These are phyloP conservation scores for Phytophthora nicotianae DNA, from an alignment of 352 stramenopile species.

Conservation along the genomic window DNA sequence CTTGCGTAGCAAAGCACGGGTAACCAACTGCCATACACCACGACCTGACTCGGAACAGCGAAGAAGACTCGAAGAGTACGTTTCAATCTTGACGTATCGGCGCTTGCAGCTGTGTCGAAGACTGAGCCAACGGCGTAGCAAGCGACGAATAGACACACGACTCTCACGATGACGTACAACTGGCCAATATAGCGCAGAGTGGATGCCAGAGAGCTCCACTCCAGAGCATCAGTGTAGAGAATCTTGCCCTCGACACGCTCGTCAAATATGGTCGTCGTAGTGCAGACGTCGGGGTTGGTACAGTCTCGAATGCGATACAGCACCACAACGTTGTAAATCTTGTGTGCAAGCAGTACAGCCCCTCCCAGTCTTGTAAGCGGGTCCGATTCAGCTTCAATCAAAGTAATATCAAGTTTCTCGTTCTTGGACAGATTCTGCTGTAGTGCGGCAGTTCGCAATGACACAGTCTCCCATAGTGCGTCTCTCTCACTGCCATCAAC, in stretches of 20 bases:
- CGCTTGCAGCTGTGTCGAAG: neutral
- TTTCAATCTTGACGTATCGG: constrained; percentile 9
- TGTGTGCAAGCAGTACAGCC: constrained; percentile 54
- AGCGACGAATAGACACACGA: constrained; percentile 39
- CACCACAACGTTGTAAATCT: constrained; percentile 58
- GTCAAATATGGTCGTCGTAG: constrained; percentile 41
- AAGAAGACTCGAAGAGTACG: constrained; percentile 47
- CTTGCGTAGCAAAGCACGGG: constrained; percentile 53
- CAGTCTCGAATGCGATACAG: constrained; percentile 51
- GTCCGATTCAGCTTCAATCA: constrained; percentile 57
- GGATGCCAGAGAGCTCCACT: constrained; percentile 56
- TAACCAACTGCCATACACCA: constrained; percentile 61
- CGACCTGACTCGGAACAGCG: constrained; percentile 50
- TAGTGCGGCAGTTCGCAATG: constrained; percentile 29
- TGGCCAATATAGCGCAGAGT: constrained; percentile 51
- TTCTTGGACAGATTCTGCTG: constrained; percentile 29
- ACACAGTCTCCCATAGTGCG: constrained; percentile 51
- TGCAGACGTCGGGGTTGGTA: constrained; percentile 20
- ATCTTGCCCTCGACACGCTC: constrained; percentile 55
- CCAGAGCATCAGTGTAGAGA: constrained; percentile 58
- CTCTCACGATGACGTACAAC: constrained; percentile 45
- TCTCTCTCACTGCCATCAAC: constrained; percentile 12
- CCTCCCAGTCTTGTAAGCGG: constrained; percentile 53
- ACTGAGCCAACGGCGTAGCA: constrained; percentile 37
- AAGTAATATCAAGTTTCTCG: constrained; percentile 51